A percentile compares a stretch with the other conserved stretches of the same genome.
Conservation (phyloP, 2,329 filamentous ascomycete species). For the Penicillium sp. region DNA sequence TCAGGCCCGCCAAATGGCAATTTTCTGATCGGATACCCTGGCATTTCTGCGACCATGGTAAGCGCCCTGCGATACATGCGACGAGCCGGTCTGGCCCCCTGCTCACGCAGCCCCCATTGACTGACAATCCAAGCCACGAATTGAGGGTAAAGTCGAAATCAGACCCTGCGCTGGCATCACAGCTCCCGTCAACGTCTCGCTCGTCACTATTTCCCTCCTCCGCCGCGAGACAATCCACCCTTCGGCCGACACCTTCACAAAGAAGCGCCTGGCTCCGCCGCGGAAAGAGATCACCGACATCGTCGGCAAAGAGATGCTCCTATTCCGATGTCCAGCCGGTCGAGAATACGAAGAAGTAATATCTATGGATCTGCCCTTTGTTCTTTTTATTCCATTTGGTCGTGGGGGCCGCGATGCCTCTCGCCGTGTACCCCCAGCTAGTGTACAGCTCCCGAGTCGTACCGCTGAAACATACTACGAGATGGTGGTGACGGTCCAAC, state of each 20-base stretch:
- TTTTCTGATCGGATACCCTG: constrained; percentile 94
- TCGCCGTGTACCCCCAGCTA: constrained; percentile 85
- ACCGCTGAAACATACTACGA: constrained; percentile 98
- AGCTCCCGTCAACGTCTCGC: constrained; percentile 83
- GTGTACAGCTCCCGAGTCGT: constrained; percentile 81
- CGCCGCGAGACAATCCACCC: constrained; percentile 95
- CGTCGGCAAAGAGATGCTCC: constrained; percentile 90
- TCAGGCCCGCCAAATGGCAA: constrained; percentile 95
- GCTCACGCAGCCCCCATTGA: constrained; percentile 9
- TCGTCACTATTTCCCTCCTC: constrained; percentile 91
- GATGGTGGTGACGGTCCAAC: constrained; percentile 91
- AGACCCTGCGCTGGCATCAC: constrained; percentile 80
- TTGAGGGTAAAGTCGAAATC: constrained; percentile 97
- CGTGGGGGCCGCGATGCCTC: constrained; percentile 87
- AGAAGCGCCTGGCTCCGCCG: constrained; percentile 85
- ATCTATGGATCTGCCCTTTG: constrained; percentile 94
- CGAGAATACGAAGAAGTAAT: constrained; percentile 85
- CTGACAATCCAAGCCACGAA: constrained; percentile 66
- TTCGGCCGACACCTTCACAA: constrained; percentile 87
- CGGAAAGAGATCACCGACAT: constrained; percentile 88
- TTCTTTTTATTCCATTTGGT: constrained; percentile 94
- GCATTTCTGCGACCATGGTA: constrained; percentile 95
- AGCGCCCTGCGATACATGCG: constrained; percentile 41
- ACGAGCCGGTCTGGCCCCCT: neutral
- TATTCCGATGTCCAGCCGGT: constrained; percentile 82